Percentiles rank a stretch among this genome's conserved stretches.
These are phyloP conservation scores for Penicillium decumbens DNA, from an alignment of 2,329 filamentous ascomycete genomes.

Conservation along the genomic window DNA sequence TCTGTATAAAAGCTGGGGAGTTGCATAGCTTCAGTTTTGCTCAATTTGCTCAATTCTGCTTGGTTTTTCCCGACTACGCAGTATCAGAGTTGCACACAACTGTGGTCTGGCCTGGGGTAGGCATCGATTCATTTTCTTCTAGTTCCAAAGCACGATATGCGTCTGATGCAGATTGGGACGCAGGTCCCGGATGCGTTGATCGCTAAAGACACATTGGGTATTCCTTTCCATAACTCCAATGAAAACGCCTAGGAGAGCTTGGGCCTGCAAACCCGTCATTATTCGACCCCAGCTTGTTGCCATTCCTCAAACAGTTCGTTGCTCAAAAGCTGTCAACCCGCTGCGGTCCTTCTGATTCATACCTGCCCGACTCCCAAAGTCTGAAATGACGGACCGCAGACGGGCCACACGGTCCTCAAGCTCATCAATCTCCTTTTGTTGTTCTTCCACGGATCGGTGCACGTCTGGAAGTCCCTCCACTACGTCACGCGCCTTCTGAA, in stretches of 20 bases:
- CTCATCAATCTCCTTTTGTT: conserved; percentile 42
- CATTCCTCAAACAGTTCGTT: neutral
- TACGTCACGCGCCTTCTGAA: conserved; percentile 66
- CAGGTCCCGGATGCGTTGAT: conserved; percentile 1
- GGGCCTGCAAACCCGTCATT: neutral
- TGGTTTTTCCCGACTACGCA: neutral
- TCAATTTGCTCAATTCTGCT: neutral
- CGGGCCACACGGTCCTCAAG: conserved; percentile 39
- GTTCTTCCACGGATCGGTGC: conserved; percentile 42
- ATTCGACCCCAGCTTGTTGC: neutral
- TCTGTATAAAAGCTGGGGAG: neutral
- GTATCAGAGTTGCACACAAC: neutral
- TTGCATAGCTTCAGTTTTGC: neutral
- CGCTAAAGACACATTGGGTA: conserved; percentile 15
- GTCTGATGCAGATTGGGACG: neutral
- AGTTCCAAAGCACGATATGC: conserved; percentile 5
- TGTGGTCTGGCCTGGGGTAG: neutral
- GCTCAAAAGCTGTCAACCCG: neutral
- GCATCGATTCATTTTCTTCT: conserved; percentile 6
- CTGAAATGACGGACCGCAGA: conserved; percentile 38
- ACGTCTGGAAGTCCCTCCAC: conserved; percentile 44
- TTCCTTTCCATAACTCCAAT: conserved; percentile 18
- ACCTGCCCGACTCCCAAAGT: conserved; percentile 38
- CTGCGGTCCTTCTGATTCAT: conserved; percentile 1
- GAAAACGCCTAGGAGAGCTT: neutral